Evolutionary conservation across 768 basidiomycete genomes (phyloP).

Genomic region (Saitozyma podzolica): DNA sequence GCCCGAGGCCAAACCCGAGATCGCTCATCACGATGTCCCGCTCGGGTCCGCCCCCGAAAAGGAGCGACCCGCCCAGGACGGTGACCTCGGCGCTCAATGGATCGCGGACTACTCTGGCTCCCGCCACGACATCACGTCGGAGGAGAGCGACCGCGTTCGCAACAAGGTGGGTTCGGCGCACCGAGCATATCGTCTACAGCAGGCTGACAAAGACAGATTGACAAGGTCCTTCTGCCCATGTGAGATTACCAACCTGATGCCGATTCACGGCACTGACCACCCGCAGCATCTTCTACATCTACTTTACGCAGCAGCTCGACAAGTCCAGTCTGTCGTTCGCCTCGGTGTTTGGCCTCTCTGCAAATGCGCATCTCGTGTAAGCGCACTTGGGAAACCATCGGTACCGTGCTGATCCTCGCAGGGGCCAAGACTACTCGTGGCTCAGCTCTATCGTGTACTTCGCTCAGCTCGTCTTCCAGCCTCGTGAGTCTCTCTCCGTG

Average conservation of each 20-base stretch:
- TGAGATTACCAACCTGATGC: too few species aligned
- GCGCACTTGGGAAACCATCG: constrained; percentile 17
- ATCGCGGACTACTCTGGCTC: constrained; percentile 9
- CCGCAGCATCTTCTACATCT: constrained; percentile 13
- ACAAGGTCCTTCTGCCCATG: constrained; percentile 15
- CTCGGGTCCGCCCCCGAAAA: too few species aligned
- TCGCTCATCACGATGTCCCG: too few species aligned
- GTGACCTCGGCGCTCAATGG: constrained; percentile 18
- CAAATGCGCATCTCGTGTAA: constrained; percentile 53
- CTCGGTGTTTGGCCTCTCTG: constrained; percentile 56
- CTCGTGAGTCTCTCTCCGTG: background rate
- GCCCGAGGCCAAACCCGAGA: too few species aligned
- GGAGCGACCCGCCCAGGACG: background rate
- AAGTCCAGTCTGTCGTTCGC: constrained; percentile 57
- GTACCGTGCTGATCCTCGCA: background rate
- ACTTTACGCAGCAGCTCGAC: constrained; percentile 31
- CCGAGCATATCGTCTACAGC: too few species aligned
- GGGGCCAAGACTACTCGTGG: constrained; percentile 32
- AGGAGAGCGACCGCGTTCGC: constrained; percentile 5
- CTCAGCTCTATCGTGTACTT: constrained; percentile 38
- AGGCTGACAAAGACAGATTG: constrained; percentile 5
- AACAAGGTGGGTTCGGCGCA: too few species aligned
- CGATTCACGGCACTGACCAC: too few species aligned
- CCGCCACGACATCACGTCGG: constrained; percentile 17
- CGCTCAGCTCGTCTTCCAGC: constrained; percentile 35